A percentile compares a stretch with the other conserved stretches of the same genome.
Conservation (phyloP, 2,329 filamentous ascomycete genomes). For the Rutstroemia sp. region DNA sequence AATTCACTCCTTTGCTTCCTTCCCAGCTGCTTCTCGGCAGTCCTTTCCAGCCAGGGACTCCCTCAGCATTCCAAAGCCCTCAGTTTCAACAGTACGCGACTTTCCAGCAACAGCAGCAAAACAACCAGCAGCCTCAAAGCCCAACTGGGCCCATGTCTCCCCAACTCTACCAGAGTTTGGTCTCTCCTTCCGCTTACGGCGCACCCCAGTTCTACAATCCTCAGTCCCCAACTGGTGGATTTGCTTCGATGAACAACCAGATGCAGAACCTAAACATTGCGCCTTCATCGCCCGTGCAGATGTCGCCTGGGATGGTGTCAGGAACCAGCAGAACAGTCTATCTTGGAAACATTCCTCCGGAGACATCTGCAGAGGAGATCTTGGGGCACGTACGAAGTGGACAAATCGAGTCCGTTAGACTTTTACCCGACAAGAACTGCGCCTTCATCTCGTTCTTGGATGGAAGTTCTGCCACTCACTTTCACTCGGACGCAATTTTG, state of each 20-base stretch:
- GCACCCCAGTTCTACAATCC: conserved; percentile 75
- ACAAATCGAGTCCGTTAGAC: conserved; percentile 96
- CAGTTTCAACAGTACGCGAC: conserved; percentile 81
- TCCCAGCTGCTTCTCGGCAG: conserved; percentile 92
- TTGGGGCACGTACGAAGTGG: conserved; percentile 92
- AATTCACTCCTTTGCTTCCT: conserved; percentile 91
- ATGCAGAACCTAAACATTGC: conserved; percentile 41
- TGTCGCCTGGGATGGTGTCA: conserved; percentile 73
- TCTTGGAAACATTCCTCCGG: conserved; percentile 94
- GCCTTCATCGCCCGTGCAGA: conserved; percentile 66
- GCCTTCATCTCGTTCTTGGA: conserved; percentile 99
- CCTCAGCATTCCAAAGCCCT: conserved; percentile 79
- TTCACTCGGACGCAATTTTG: conserved; percentile 98
- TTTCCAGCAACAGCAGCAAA: conserved; percentile 51
- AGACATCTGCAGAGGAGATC: conserved; percentile 95
- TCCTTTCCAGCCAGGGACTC: conserved; percentile 92
- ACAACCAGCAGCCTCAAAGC: conserved; percentile 52
- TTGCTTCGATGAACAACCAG: conserved; percentile 40
- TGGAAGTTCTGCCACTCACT: conserved; percentile 94
- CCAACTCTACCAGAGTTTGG: conserved; percentile 74
- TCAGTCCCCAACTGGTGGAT: conserved; percentile 79
- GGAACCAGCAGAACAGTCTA: conserved; percentile 96
- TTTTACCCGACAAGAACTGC: conserved; percentile 98
- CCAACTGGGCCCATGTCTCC: conserved; percentile 75
- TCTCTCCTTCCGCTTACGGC: conserved; percentile 78